Evolutionary conservation across 225 moss, liverwort and hornwort genomes (phyloP), one percentile per base, ranked within the genome.

Genomic region (Asterella californica): DNA sequence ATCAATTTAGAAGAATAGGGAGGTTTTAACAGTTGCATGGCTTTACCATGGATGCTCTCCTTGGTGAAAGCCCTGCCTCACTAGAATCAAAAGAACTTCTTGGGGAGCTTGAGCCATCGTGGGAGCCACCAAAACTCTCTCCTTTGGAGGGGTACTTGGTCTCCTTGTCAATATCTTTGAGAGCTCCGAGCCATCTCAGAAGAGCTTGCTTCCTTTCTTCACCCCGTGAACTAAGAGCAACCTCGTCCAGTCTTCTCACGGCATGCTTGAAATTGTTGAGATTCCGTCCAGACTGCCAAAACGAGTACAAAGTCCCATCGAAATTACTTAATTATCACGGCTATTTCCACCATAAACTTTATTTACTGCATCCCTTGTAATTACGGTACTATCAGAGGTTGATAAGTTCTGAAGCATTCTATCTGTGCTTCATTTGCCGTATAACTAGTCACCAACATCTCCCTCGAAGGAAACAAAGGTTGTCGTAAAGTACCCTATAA

Each of bases 251-350:
- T 83, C 88, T 85, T 80, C 73, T 85, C 79, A 85, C 88, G 48
- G 88, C 88, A 82, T 88, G 81, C 64, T 88, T 88, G 81, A 88
- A 88, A 77, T 85, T 88, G 75, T 88, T 88, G 12, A 88, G 79
- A 73, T 88, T 85, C 54, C 88, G 83, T 37, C 88, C 88, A 15
- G 88, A 85, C 88, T 88, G 88, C 81, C 59, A 81, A 34, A 77
- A 70, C 29, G 34, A 78, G 32, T 21, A 21, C 32, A 15, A 75
- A 5, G 36, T 57, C 36, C 36, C 7, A 42, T 42, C 3, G 7
- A 7, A 42, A 42, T 42, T 42, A 42, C 42, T 42, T 29, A 29
- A 33, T 15, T 64, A 10, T 6, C 12, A 32, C 10, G 29, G 29
- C 9, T 10, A 8, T 11, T 30, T 42, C 1, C 18, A 22, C 37